phyloP scores from a whole-genome alignment of 208 protist species.

The Acanthamoeba castellanii region DNA sequence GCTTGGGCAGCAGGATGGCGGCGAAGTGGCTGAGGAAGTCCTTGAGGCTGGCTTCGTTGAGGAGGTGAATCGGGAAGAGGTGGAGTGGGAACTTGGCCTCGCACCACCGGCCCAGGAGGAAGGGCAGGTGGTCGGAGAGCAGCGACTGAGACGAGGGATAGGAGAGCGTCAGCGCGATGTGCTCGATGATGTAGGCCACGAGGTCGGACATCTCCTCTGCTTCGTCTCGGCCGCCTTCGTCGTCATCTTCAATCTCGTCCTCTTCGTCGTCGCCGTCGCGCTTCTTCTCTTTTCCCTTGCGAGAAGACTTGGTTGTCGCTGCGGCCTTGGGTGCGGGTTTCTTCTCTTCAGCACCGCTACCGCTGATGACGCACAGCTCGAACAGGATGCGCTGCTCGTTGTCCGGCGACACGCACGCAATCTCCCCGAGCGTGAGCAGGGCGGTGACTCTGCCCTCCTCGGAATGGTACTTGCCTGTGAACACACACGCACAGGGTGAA shows the following conservation, averaged over 20 bases:
- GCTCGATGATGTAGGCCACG: slow-evolving; percentile 56
- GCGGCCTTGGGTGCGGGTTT: neutral
- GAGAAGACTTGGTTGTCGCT: neutral
- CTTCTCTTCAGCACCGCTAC: neutral
- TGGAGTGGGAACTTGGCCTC: slow-evolving; percentile 38
- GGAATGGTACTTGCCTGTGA: slow-evolving; percentile 29
- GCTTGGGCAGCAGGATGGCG: slow-evolving; percentile 57
- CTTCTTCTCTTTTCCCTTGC: neutral
- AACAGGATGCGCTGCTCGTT: slow-evolving; percentile 72
- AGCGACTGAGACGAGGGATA: slow-evolving; percentile 43
- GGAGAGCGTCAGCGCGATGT: slow-evolving; percentile 27
- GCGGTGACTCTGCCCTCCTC: slow-evolving; percentile 60
- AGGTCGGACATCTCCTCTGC: slow-evolving; percentile 15
- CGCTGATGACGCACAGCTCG: slow-evolving; percentile 56
- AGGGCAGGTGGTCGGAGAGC: slow-evolving; percentile 33
- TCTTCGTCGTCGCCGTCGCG: neutral
- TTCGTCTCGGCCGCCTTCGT: neutral
- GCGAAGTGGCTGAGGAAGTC: slow-evolving; percentile 58
- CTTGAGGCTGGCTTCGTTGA: slow-evolving; percentile 32
- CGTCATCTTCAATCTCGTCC: neutral
- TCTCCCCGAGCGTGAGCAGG: slow-evolving; percentile 60
- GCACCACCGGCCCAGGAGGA: slow-evolving; percentile 67
- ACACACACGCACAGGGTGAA: neutral
- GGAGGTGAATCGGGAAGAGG: slow-evolving; percentile 55
- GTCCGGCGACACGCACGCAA: slow-evolving; percentile 47